Base-by-base conservation (phyloP, 495 filamentous ascomycete species). In the Thermothielavioides terrestris region DNA sequence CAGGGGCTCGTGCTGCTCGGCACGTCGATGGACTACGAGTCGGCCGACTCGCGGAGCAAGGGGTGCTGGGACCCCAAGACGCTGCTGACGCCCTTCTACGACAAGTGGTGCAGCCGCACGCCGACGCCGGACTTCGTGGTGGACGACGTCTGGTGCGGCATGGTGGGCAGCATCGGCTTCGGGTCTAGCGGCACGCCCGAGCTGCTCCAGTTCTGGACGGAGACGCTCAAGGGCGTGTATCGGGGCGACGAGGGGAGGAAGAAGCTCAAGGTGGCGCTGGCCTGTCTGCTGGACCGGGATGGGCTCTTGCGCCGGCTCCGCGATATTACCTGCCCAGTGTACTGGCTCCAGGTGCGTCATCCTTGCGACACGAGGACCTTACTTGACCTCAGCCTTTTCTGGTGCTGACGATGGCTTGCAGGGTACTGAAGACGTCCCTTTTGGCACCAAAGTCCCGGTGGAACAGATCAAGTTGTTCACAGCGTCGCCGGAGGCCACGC, bases 11-110 rank as follows among this genome's bases (percentile, higher is more conserved):
- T 85, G n/a, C 70, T 73, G 1, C 59, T 84, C 1, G 82, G 79
- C 14, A 83, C 81, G 5, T 82, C 79, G 6, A 71, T 85, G 63
- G 80, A 84, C 54, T 69, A 58, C 52, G 81, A 84, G 58, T 77
- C 77, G n/a, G 58, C 71, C 12, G 70, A 71, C 8, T 77, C 71
- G 1, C 72, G 79, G 10, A 46, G 53, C 6, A 61, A 77, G 20
- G 68, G 75, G 2, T 80, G 77, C 63, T 85, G 81, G 81, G 72
- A 84, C 50, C 72, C 75, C 4, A 58, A 65, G 10, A 47, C 61
- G 0, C 60, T 69, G 15, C 51, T 78, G 9, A 52, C 55, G 1
- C 62, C 66, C 0, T 73, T 69, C 52, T 66, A 75, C 31, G 50
- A 77, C 8, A 57, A 58, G 32, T 82, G 76, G 76, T 68, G 71